Conservation (phyloP, 164 flowering plant genomes). For the Kingdonia uniflora region DNA sequence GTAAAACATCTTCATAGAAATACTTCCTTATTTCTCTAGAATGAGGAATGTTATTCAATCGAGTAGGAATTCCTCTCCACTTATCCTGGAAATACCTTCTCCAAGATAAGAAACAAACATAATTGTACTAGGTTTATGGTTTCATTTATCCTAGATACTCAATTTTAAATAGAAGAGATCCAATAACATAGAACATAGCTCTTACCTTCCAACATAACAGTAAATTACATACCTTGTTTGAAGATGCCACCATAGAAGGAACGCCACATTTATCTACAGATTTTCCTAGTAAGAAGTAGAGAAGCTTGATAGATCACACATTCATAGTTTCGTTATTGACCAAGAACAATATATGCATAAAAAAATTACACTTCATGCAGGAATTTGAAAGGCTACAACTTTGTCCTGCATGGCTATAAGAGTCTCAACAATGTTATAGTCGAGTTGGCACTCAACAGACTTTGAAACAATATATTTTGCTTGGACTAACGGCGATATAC, state of each 20-base stretch:
- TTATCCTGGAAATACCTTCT: slow-evolving; percentile 48
- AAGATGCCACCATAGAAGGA: slow-evolving; percentile 23
- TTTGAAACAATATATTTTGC: no score
- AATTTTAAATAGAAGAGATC: neutral
- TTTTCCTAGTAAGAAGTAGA: slow-evolving; percentile 25
- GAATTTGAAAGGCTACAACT: neutral
- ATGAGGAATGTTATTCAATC: slow-evolving; percentile 91
- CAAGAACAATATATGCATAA: no score
- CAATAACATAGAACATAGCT: neutral
- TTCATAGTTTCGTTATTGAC: no score
- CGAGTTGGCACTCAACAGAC: no score
- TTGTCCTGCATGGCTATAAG: neutral
- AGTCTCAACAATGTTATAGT: neutral
- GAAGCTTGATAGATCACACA: neutral
- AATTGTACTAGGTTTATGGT: neutral
- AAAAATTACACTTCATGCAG: neutral
- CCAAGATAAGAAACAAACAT: slow-evolving; percentile 21
- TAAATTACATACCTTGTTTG: slow-evolving; percentile 33
- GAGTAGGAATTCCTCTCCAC: slow-evolving; percentile 95
- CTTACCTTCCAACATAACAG: slow-evolving; percentile 2
- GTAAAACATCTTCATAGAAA: slow-evolving; percentile 80
- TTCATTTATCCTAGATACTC: neutral
- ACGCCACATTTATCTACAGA: slow-evolving; percentile 14
- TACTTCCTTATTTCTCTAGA: slow-evolving; percentile 89
- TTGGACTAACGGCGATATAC: no score